phyloP scores from a whole-genome alignment of 2,329 filamentous ascomycete species.

The Pyrenophora tritici-repentis region DNA sequence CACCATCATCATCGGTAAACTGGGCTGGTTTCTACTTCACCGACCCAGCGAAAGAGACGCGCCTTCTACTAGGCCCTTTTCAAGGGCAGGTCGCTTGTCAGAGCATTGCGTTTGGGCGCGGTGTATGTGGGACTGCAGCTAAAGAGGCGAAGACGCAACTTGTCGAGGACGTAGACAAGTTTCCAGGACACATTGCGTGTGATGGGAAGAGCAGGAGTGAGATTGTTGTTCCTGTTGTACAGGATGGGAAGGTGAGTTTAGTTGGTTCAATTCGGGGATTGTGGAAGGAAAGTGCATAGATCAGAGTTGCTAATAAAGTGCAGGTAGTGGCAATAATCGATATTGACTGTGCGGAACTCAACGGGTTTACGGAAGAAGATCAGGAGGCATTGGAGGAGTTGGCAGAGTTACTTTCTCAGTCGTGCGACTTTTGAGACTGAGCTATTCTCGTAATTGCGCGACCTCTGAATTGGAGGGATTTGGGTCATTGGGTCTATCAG shows the following conservation, averaged over 20 bases:
- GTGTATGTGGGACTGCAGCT: constrained; percentile 77
- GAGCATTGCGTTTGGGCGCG: constrained; percentile 71
- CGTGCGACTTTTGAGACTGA: constrained; percentile 39
- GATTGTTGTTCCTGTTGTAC: constrained; percentile 76
- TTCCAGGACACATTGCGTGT: constrained; percentile 82
- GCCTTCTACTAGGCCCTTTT: constrained; percentile 78
- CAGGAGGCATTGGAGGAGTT: constrained; percentile 68
- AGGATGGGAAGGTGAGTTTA: constrained; percentile 52
- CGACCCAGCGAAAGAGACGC: constrained; percentile 47
- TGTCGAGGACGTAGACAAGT: constrained; percentile 69
- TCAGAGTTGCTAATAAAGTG: constrained; percentile 4
- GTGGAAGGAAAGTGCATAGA: constrained; percentile 5
- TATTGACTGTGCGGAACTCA: constrained; percentile 70
- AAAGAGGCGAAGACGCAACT: constrained; percentile 65
- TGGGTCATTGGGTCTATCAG: too few relatives aligned
- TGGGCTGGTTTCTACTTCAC: constrained; percentile 69
- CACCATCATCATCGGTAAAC: constrained; percentile 70
- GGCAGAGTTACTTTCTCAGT: constrained; percentile 38
- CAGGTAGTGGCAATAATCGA: constrained; percentile 76
- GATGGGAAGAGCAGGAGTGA: constrained; percentile 77
- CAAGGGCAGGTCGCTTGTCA: constrained; percentile 78
- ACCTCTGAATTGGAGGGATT: too few relatives aligned
- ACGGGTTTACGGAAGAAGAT: constrained; percentile 74
- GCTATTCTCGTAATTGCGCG: too few relatives aligned
- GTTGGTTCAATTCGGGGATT: too few relatives aligned